Base-by-base conservation (phyloP, 228 moss, liverwort and hornwort genomes). In the Sphagnum fallax region DNA sequence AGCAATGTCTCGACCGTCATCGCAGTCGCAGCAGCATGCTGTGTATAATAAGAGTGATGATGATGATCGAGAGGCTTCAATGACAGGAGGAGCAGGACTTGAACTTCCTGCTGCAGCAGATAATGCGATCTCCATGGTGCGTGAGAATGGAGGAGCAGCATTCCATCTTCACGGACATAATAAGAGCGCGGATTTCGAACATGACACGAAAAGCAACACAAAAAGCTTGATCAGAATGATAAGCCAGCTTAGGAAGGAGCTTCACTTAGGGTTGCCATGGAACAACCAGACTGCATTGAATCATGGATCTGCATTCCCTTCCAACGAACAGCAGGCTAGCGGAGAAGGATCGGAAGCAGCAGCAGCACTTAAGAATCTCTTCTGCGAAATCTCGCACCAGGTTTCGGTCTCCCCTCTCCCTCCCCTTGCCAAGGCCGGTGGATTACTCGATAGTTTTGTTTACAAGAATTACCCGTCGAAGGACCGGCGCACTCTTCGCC, bases 381-480 rank as follows among this genome's bases (percentile, higher is more conserved):
- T 68, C n/a, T 59, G 77, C 32, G 6, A 63, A 50, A 75, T 83
- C 16, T 80, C 82, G 63, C 77, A 78, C 48, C 74, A 83, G 55
- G 78, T 86, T 13, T 86, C 86, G 5, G 74, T 79, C 16, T 77
- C 78, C n/a, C 63, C 71, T 7, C 77, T 74, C 0, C 48, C 65
- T 0, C 32, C 32, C 32, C 32, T 32, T 32, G 13, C 70, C 2
- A 74, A 59, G 6, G 80, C 76, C 4, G 76, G 69, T 0, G 80
- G 86, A 0, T 82, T 82, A 0, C 75, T 86, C 14, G 75, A 80
- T 8, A 83, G 86, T 49, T 86, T 83, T n/a, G 74, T 86, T 5
- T 75, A 75, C 1, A 86, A 86, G 67, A 86, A 86, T 50, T 83
- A 86, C 6, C 68, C 80, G 4, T 52, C 78, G 58, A 82, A 70